Base-by-base conservation (phyloP, 106 monocot species). In the Amphibolis antarctica region DNA sequence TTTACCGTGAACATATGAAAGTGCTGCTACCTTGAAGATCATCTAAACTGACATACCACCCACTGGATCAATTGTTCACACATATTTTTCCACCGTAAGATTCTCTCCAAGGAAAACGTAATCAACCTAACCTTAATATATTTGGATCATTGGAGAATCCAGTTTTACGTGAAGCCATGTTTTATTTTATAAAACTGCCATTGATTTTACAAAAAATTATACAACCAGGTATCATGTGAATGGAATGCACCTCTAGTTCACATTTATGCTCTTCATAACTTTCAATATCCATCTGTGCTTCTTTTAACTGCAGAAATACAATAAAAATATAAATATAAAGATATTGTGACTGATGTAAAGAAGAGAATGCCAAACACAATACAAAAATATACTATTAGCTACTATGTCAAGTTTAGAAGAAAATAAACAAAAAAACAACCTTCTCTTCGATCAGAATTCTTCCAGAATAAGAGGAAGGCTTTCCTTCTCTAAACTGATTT, bases 361-460 rank as follows among this genome's bases (percentile, higher is more conserved):
- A 65, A 48, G 17, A 43, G 48, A 27, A 26, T 21, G 26, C 24
- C 17, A 22, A 47, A 28, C 46, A 3, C 18, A 23, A n/a, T n/a
- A n/a, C n/a, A n/a, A 4, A 55, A 3, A 31, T 15, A 57, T 14
- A 27, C 25, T n/a, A 70, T 22, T 1, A 28, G 26, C 44, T 27
- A 11, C 42, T 62, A 5, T 26, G 10, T 51, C 25, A 55, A 18
- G 12, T 43, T 15, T 19, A 17, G 23, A 62, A 47, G 15, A 12
- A 42, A 27, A 10, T 47, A 20, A 55, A 55, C 18, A 55, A 46
- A 10, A 26, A 26, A 42, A 60, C 48, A 20, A 72, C 72, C 72
- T 72, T 64, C 9, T 72, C 72, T 53, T 72, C 63, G 44, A 71
- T 10, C 14, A 26, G 43, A 58, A 44, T 44, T 72, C 46, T 55